These are phyloP conservation scores for Epichloe hybrida DNA, from an alignment of 2,329 filamentous ascomycete genomes.

Conservation along the genomic window DNA sequence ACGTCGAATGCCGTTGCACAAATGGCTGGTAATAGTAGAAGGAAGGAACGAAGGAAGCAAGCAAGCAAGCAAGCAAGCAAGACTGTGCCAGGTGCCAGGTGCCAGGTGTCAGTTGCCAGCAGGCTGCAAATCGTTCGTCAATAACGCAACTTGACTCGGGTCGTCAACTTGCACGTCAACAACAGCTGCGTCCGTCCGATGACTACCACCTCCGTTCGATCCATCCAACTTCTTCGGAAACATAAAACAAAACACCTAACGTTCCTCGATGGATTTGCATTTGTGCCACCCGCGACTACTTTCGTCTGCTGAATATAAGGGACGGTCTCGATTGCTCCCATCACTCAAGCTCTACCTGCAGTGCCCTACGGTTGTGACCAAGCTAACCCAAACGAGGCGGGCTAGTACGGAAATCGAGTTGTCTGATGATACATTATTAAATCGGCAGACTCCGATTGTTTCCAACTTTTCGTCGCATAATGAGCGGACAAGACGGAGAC, in stretches of 20 bases:
- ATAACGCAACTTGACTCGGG: no score
- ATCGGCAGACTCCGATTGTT: constrained; percentile 6
- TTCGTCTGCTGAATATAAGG: neutral
- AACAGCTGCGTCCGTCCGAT: no score
- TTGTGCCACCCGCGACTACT: no score
- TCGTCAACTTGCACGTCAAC: no score
- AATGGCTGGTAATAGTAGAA: neutral
- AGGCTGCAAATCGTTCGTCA: no score
- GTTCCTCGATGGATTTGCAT: no score
- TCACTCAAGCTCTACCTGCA: neutral
- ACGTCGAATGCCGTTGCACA: neutral
- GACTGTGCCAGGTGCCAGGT: neutral
- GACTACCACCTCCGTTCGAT: no score
- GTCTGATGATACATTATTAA: neutral
- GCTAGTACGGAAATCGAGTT: no score
- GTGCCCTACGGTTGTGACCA: neutral
- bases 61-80: neutral
- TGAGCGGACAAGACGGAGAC: neutral
- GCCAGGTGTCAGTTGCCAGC: neutral
- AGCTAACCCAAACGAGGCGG: no score
- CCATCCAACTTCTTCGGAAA: no score
- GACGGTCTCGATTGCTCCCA: neutral
- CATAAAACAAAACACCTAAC: no score
- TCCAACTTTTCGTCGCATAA: neutral
- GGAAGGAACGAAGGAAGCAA: neutral